Conservation (phyloP, 805 yeast species). For the Candida hungchunana region DNA sequence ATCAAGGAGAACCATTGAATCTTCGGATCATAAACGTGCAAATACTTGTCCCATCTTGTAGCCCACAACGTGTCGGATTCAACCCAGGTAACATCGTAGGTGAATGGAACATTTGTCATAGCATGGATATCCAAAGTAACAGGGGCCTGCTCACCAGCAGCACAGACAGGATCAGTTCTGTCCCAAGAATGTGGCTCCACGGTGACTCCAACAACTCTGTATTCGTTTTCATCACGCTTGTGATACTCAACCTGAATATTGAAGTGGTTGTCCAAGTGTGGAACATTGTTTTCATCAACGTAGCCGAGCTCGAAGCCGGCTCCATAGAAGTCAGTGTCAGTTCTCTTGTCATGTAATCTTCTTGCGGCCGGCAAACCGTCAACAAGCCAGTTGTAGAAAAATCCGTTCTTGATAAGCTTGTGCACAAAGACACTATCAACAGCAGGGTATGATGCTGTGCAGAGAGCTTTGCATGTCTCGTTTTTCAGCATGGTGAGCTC, state of each 20-base stretch:
- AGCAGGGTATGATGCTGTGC: slow-evolving; percentile 54
- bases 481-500: slow-evolving; percentile 73
- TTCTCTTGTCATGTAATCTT: slow-evolving; percentile 49
- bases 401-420: slow-evolving; percentile 75
- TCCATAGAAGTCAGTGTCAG: slow-evolving; percentile 62
- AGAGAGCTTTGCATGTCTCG: slow-evolving; percentile 62
- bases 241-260: slow-evolving; percentile 81
- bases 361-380: slow-evolving; percentile 95
- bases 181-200: slow-evolving; percentile 65
- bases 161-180: slow-evolving; percentile 35
- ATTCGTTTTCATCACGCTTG: slow-evolving; percentile 57
- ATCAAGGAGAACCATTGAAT: slow-evolving; percentile 94
- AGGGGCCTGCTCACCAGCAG: slow-evolving; percentile 32
- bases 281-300: slow-evolving; percentile 50
- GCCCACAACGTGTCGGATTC: slow-evolving; percentile 86
- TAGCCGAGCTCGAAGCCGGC: slow-evolving; percentile 79
- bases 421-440: slow-evolving; percentile 73
- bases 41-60: slow-evolving; percentile 96
- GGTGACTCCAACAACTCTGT: slow-evolving; percentile 86
- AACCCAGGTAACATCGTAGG: slow-evolving; percentile 78
- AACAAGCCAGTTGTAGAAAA: slow-evolving; percentile 85
- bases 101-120: slow-evolving; percentile 61
- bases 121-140: slow-evolving; percentile 45
- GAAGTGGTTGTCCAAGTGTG: slow-evolving; percentile 77
- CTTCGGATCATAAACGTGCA: slow-evolving; percentile 86